Percentiles rank a stretch among this genome's conserved stretches.
Conservation (phyloP, 805 yeast species). For the Candida sanyiensis region DNA sequence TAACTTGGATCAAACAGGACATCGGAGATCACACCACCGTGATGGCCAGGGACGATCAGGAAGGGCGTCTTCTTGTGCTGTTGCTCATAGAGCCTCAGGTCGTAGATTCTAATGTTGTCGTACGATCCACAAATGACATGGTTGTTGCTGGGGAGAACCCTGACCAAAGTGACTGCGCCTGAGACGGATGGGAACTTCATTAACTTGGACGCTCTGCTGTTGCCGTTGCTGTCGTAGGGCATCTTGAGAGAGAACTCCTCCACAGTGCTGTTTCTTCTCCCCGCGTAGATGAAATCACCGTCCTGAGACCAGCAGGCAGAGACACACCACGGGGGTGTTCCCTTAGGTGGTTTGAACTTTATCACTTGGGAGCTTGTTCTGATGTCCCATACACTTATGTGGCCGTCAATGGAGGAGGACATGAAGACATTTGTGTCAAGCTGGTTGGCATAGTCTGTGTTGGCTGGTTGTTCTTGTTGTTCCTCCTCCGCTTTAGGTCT, state of each 20-base stretch:
- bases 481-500: constrained; percentile 9
- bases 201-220: constrained; percentile 48
- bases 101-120: constrained; percentile 86
- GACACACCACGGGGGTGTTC: constrained; percentile 92
- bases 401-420: constrained; percentile 81
- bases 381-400: constrained; percentile 75
- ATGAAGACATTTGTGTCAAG: constrained; percentile 51
- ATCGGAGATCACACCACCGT: constrained; percentile 81
- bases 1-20: constrained; percentile 82
- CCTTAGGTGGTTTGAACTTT: constrained; percentile 48
- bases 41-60: constrained; percentile 91
- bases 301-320: constrained; percentile 81
- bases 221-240: constrained; percentile 35
- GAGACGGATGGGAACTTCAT: constrained; percentile 79
- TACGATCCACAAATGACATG: constrained; percentile 83
- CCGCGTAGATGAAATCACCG: constrained; percentile 76
- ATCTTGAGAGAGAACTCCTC: constrained; percentile 67
- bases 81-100: constrained; percentile 45
- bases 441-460: constrained; percentile 6
- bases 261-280: constrained; percentile 83
- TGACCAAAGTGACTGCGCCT: constrained; percentile 82
- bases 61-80: constrained; percentile 52
- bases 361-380: constrained; percentile 44
- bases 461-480: not conserved
- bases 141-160: constrained; percentile 73